Percentiles rank a stretch among this genome's conserved stretches.
phyloP scores from a whole-genome alignment of 257 asterid species.

The Solanum chiquidenum region DNA sequence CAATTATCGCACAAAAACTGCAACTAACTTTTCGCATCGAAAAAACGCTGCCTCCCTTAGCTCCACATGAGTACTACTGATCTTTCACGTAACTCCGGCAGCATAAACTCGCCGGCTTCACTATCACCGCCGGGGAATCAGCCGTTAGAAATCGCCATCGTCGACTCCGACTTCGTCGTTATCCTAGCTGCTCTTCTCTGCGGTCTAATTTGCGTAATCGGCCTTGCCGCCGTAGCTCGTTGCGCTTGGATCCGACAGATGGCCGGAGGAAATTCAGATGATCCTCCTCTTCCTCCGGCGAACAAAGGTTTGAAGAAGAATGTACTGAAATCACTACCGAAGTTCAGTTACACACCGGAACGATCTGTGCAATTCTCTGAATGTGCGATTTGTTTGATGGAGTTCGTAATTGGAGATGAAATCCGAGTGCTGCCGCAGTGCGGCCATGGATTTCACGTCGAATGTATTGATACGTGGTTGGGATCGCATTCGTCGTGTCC shows the following conservation, averaged over 20 bases:
- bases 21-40: not conserved
- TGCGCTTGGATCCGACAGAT: constrained; percentile 20
- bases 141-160: not conserved
- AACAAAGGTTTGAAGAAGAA: constrained; percentile 19
- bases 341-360: not conserved
- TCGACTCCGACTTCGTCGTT: constrained; percentile 10
- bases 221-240: constrained; percentile 11
- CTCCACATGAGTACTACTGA: not conserved
- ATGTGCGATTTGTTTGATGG: constrained; percentile 22
- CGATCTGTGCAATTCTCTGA: constrained; percentile 1
- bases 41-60: not conserved
- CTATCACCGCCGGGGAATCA: not conserved
- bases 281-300: not conserved
- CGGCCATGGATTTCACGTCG: constrained; percentile 21
- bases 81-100: not conserved
- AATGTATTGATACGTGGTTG: constrained; percentile 23
- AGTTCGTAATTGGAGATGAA: constrained; percentile 9
- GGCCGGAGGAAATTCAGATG: not conserved
- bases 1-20: not conserved
- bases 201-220: constrained; percentile 19
- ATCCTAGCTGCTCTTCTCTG: constrained; percentile 18
- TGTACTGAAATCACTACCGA: constrained; percentile 12
- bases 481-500: constrained; percentile 20
- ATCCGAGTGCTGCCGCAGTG: constrained; percentile 14
- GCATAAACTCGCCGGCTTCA: not conserved